Percentiles rank a stretch among this genome's conserved stretches.
Evolutionary conservation across 306 rosid genomes (phyloP).

Genomic region (Cicer yamashitae): DNA sequence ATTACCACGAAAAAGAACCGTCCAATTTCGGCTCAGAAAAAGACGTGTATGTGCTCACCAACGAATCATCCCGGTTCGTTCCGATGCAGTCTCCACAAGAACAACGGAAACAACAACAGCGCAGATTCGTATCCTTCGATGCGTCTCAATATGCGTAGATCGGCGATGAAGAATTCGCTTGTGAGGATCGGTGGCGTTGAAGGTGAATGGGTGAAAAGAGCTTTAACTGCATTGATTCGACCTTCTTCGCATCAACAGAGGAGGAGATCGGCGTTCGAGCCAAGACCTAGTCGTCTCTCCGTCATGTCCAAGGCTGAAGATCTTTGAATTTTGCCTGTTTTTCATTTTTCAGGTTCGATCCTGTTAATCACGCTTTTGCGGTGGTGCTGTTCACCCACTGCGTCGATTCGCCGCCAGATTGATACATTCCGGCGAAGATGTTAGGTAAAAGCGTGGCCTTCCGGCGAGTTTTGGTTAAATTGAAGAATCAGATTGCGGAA

Average conservation of each 20-base stretch:
- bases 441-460: conserved; percentile 30
- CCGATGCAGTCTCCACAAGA: conserved; percentile 89
- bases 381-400: conserved; percentile 40
- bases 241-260: conserved; percentile 92
- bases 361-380: conserved; percentile 44
- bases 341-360: conserved; percentile 53
- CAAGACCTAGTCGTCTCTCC: conserved; percentile 82
- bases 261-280: conserved; percentile 70
- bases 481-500: conserved; percentile 26
- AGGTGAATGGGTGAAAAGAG: conserved; percentile 93
- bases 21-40: conserved; percentile 65
- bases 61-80: conserved; percentile 92
- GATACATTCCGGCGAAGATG: conserved; percentile 43
- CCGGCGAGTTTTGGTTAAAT: conserved; percentile 52
- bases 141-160: conserved; percentile 86
- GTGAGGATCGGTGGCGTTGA: conserved; percentile 93
- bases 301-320: conserved; percentile 65
- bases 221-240: conserved; percentile 80
- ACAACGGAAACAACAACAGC: conserved; percentile 20
- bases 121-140: conserved; percentile 57
- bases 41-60: conserved; percentile 92
- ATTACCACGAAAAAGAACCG: conserved; percentile 56
- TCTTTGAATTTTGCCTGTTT: conserved; percentile 46
- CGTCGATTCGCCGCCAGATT: conserved; percentile 48
- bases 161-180: conserved; percentile 94